These are phyloP conservation scores for Rhizoctonia solani DNA, from an alignment of 1,284 basidiomycete genomes.

Conservation along the genomic window DNA sequence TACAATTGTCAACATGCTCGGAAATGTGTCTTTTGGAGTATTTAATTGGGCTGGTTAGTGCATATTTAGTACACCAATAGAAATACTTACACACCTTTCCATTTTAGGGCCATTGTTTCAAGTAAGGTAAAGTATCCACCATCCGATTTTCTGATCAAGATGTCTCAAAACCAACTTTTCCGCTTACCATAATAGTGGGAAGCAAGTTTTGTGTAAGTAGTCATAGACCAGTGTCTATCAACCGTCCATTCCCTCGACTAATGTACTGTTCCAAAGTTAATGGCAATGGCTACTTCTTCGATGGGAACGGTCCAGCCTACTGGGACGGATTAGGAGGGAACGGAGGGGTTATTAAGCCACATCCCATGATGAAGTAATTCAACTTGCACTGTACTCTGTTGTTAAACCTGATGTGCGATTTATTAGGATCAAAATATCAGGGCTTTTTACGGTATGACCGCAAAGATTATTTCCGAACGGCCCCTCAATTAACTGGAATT, in stretches of 20 bases:
- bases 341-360: conserved; percentile 51
- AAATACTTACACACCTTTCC: background rate
- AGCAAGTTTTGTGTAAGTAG: conserved; percentile 15
- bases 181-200: background rate
- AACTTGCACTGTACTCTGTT: background rate
- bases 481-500: conserved; percentile 27
- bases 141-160: conserved; percentile 46
- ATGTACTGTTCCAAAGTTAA: conserved; percentile 48
- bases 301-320: conserved; percentile 53
- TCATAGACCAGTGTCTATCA: background rate
- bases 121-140: background rate
- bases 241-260: background rate
- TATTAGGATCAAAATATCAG: conserved; percentile 50
- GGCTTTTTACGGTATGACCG: conserved; percentile 25
- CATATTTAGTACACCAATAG: background rate
- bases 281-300: conserved; percentile 53
- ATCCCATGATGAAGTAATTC: conserved; percentile 47
- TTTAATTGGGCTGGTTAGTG: conserved; percentile 48
- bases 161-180: background rate
- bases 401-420: background rate
- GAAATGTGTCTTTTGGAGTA: conserved; percentile 54
- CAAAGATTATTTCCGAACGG: background rate
- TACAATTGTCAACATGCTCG: conserved; percentile 56
- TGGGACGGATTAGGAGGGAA: conserved; percentile 55
- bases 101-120: conserved; percentile 46